These are phyloP conservation scores for Penicillium nucicola DNA, from an alignment of 495 filamentous ascomycete species.

Conservation along the genomic window DNA sequence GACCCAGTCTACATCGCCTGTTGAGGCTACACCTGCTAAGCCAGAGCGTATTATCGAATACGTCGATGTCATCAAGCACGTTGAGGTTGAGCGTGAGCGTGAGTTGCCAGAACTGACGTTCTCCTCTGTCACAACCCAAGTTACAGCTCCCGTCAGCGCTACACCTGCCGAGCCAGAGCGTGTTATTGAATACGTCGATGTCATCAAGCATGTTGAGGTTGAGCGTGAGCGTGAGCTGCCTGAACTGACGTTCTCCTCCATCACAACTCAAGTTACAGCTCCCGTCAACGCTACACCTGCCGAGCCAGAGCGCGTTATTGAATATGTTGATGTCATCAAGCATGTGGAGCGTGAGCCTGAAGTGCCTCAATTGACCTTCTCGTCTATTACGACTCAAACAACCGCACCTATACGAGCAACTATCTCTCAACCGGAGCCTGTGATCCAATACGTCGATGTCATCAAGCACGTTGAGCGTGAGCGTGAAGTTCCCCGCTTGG, in stretches of 20 bases:
- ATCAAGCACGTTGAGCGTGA: slow-evolving; percentile 7
- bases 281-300: slow-evolving; percentile 9
- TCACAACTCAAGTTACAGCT: slow-evolving; percentile 9
- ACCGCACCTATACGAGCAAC: slow-evolving; percentile 23
- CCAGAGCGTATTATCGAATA: slow-evolving; percentile 7
- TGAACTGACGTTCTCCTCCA: slow-evolving; percentile 6
- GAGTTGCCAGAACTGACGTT: slow-evolving; percentile 9
- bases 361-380: slow-evolving; percentile 23
- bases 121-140: slow-evolving; percentile 9
- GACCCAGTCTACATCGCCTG: slow-evolving; percentile 29
- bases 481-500: slow-evolving; percentile 25
- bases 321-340: slow-evolving; percentile 5
- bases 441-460: slow-evolving; percentile 4
- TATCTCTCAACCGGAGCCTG: slow-evolving; percentile 2
- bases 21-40: slow-evolving; percentile 11
- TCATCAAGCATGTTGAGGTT: slow-evolving; percentile 5
- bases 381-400: slow-evolving; percentile 17
- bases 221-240: slow-evolving; percentile 10
- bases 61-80: too few relatives aligned
- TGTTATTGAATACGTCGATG: slow-evolving; percentile 2
- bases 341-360: slow-evolving; percentile 5
- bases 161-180: slow-evolving; percentile 10
- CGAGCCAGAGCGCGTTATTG: slow-evolving; percentile 7
- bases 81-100: slow-evolving; percentile 4
- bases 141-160: slow-evolving; percentile 9